These are phyloP conservation scores for Euphorbia lathyris DNA, from an alignment of 345 rosid species.

Conservation along the genomic window DNA sequence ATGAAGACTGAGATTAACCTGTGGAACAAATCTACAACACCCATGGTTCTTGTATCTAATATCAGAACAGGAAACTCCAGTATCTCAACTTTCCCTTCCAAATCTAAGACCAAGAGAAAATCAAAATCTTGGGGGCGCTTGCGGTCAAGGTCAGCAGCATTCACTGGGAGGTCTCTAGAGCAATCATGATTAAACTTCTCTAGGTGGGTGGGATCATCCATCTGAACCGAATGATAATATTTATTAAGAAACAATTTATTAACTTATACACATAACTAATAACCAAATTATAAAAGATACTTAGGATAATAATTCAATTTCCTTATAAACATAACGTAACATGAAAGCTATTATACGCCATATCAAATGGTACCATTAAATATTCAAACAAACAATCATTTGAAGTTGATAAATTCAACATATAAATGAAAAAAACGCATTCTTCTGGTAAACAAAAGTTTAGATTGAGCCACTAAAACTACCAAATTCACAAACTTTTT, in stretches of 20 bases:
- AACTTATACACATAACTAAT: not conserved
- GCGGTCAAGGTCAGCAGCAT: constrained; percentile 35
- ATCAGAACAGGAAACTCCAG: constrained; percentile 87
- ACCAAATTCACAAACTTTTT: not conserved
- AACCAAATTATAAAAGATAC: not conserved
- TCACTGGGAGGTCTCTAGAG: constrained; percentile 53
- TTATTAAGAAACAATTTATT: constrained; percentile 5
- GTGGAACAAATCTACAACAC: constrained; percentile 75
- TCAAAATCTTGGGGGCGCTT: constrained; percentile 58
- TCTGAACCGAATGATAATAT: constrained; percentile 34
- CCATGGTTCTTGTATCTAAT: constrained; percentile 65
- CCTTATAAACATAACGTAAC: not conserved
- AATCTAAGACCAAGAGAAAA: constrained; percentile 76
- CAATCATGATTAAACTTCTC: constrained; percentile 73
- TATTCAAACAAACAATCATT: not conserved
- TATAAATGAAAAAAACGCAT: not conserved
- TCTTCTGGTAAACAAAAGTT: not conserved
- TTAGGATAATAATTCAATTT: not conserved
- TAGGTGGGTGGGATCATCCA: constrained; percentile 65
- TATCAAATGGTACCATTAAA: not conserved
- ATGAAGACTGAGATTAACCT: constrained; percentile 41
- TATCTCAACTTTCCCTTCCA: constrained; percentile 91
- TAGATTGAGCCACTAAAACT: not conserved
- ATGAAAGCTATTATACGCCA: not conserved
- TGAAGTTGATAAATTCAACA: not conserved